Conservation (phyloP, 176 grass and related monocot species). For the Ananas comosus region DNA sequence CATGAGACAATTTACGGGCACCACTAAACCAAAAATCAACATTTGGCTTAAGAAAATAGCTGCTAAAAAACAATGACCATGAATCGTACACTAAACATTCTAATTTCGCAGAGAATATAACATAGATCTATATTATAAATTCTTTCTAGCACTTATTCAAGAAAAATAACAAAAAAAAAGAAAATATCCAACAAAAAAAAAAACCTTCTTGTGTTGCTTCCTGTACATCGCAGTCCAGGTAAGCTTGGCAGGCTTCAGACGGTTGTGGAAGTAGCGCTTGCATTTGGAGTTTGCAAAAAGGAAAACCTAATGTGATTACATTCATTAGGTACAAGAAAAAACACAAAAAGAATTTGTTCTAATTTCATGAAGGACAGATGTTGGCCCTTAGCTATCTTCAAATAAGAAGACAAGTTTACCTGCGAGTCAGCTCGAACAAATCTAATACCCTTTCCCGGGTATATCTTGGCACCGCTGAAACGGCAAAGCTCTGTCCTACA, state of each 20-base stretch:
- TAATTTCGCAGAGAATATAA: no score
- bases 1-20: no score
- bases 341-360: neutral
- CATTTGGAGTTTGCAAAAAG: constrained; percentile 92
- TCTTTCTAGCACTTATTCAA: neutral
- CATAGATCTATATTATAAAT: no score
- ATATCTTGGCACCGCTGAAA: constrained; percentile 88
- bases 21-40: no score
- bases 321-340: neutral
- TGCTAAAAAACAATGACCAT: no score
- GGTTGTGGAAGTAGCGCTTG: constrained; percentile 89
- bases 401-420: constrained; percentile 26
- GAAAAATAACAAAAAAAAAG: neutral
- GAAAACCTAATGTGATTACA: constrained; percentile 42
- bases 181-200: neutral
- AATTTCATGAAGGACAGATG: neutral
- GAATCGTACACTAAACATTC: no score
- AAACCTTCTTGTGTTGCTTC: constrained; percentile 96
- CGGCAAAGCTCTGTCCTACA: constrained; percentile 89
- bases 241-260: constrained; percentile 89
- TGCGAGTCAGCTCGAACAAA: constrained; percentile 80
- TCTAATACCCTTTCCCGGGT: constrained; percentile 81
- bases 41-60: no score
- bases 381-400: neutral
- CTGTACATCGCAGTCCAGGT: constrained; percentile 90